These are phyloP conservation scores for Xylaria venustula DNA, from an alignment of 495 filamentous ascomycete species.

Conservation along the genomic window DNA sequence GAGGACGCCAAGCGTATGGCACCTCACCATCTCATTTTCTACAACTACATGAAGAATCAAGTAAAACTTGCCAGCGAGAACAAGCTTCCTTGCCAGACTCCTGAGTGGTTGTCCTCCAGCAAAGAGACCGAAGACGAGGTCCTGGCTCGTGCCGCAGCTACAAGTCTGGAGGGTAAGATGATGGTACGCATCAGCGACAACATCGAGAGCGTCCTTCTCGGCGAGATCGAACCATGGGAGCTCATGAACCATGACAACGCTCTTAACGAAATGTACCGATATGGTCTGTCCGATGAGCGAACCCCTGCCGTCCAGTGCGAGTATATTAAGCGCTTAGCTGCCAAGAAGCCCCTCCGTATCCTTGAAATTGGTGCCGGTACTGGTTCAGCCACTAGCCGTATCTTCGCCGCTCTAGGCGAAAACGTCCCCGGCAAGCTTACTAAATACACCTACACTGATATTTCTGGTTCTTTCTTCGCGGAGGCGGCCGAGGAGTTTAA, in stretches of 20 bases:
- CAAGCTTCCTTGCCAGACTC: conserved; percentile 23
- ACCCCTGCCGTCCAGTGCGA: conserved; percentile 26
- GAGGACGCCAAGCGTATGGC: conserved; percentile 22
- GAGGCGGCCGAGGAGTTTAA: conserved; percentile 45
- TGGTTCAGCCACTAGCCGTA: conserved; percentile 43
- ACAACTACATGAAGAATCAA: conserved; percentile 27
- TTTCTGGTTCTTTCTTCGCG: conserved; percentile 52
- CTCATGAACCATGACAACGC: conserved; percentile 41
- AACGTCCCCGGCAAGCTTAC: conserved; percentile 26
- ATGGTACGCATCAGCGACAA: conserved; percentile 33
- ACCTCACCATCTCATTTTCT: conserved; percentile 20
- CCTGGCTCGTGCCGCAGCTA: conserved; percentile 20
- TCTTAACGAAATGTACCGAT: conserved; percentile 40
- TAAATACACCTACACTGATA: conserved; percentile 55
- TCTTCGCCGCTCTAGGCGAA: conserved; percentile 34
- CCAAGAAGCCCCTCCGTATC: conserved; percentile 41
- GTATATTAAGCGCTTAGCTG: conserved; percentile 30
- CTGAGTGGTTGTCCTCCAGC: conserved; percentile 19
- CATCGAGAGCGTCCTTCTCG: conserved; percentile 36
- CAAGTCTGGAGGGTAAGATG: conserved; percentile 28
- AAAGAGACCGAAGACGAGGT: conserved; percentile 21
- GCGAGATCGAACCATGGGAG: conserved; percentile 42
- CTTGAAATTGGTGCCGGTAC: conserved; percentile 47
- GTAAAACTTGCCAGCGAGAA: conserved; percentile 18
- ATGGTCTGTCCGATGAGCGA: conserved; percentile 33